Evolutionary conservation across 257 asterid genomes (phyloP).

Genomic region (Plantago ovata): DNA sequence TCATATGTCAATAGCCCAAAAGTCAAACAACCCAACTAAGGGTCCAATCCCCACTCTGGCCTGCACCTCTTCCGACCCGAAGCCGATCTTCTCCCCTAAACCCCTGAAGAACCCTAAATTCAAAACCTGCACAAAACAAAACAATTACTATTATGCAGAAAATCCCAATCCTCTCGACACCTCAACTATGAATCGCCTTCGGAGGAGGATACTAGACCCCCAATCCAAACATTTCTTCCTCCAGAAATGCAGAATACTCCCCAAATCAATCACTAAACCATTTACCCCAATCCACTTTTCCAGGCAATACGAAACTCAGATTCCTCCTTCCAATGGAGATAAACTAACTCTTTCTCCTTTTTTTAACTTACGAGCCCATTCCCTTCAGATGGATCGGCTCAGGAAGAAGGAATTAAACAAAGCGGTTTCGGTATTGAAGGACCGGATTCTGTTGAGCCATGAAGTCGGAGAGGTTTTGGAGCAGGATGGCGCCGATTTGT

Average conservation of each 20-base stretch:
- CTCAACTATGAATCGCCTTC: constrained; percentile 35
- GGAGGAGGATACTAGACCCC: constrained; percentile 22
- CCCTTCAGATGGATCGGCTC: no score
- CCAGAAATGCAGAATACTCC: constrained; percentile 20
- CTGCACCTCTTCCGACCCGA: not conserved
- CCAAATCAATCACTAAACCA: constrained; percentile 17
- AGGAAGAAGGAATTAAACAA: not conserved
- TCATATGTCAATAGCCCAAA: no score
- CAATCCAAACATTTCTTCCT: constrained; percentile 13
- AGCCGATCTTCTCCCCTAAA: constrained; percentile 19
- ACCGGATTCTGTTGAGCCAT: constrained; percentile 36
- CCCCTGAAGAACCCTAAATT: constrained; percentile 35
- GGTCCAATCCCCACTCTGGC: not conserved
- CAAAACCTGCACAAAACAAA: not conserved
- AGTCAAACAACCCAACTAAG: not conserved
- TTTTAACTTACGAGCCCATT: no score
- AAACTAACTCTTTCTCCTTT: constrained; percentile 10
- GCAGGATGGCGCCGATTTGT: constrained; percentile 46
- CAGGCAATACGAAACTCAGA: constrained; percentile 29
- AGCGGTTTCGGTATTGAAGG: constrained; percentile 34
- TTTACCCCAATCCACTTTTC: constrained; percentile 21
- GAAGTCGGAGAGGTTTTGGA: constrained; percentile 49
- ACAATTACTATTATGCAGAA: constrained; percentile 20
- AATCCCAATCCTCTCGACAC: not conserved
- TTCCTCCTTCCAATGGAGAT: constrained; percentile 9